phyloP scores from a whole-genome alignment of 768 basidiomycete genomes.

The Gloeophyllum trabeum region DNA sequence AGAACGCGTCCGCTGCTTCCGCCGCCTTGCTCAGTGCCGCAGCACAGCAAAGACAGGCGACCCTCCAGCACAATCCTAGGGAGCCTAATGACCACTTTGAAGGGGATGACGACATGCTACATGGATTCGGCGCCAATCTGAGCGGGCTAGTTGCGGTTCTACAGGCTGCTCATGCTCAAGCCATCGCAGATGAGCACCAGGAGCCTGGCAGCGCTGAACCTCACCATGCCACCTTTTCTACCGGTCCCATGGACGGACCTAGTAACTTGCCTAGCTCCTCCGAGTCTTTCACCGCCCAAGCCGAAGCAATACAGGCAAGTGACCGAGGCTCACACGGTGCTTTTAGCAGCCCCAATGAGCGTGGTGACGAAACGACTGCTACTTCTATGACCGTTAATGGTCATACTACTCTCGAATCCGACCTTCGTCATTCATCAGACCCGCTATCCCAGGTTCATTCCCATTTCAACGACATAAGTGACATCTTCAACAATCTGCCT shows the following conservation, averaged over 20 bases:
- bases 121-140: conserved; percentile 42
- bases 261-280: conserved; percentile 7
- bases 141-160: conserved; percentile 68
- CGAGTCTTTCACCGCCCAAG: not conserved
- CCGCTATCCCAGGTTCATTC: too few relatives aligned
- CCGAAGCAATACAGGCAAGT: too few relatives aligned
- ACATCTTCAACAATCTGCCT: conserved; percentile 66
- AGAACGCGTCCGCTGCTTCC: conserved; percentile 62
- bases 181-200: not conserved
- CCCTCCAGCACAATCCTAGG: conserved; percentile 21
- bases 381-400: too few relatives aligned
- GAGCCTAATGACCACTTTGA: conserved; percentile 12
- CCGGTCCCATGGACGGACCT: conserved; percentile 58
- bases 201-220: conserved; percentile 31
- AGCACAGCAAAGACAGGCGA: conserved; percentile 50
- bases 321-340: too few relatives aligned
- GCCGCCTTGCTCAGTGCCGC: conserved; percentile 54
- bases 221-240: conserved; percentile 67
- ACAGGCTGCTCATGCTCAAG: conserved; percentile 56
- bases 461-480: conserved; percentile 63
- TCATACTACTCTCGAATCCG: too few relatives aligned
- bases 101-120: conserved; percentile 10
- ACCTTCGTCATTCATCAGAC: too few relatives aligned
- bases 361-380: too few relatives aligned
- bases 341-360: too few relatives aligned